phyloP scores from a whole-genome alignment of 1,139 yeast genomes.

The Nakaseomyces kungkrabaensis region DNA sequence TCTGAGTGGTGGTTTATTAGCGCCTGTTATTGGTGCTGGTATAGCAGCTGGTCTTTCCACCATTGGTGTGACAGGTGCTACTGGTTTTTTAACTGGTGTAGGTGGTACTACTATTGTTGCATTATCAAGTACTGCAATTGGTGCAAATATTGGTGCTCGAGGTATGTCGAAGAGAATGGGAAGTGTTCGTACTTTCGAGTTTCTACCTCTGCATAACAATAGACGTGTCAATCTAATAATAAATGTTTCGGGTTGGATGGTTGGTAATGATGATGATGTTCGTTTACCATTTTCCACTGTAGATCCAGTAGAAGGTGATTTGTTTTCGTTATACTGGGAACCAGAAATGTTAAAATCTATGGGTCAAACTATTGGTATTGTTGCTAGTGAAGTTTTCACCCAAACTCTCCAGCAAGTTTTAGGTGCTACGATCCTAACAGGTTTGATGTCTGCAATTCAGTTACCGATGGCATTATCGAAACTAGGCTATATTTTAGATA shows the following conservation, averaged over 20 bases:
- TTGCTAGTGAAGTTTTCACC: constrained; percentile 88
- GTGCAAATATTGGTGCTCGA: constrained; percentile 76
- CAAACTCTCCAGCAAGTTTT: constrained; percentile 91
- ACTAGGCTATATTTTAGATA: constrained; percentile 79
- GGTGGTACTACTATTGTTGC: constrained; percentile 96
- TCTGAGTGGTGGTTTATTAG: constrained; percentile 85
- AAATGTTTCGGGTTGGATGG: constrained; percentile 98
- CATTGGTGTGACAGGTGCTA: constrained; percentile 84
- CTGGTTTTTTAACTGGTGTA: constrained; percentile 88
- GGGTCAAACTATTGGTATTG: constrained; percentile 89
- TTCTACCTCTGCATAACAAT: constrained; percentile 84
- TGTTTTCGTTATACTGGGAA: constrained; percentile 89
- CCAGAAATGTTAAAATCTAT: constrained; percentile 94
- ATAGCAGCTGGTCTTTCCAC: constrained; percentile 95
- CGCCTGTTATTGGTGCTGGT: constrained; percentile 98
- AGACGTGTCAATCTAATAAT: constrained; percentile 77
- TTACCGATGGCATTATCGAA: constrained; percentile 87
- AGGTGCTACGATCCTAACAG: constrained; percentile 86
- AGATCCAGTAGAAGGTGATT: constrained; percentile 96
- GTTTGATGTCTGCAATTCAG: constrained; percentile 92
- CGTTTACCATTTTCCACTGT: constrained; percentile 92
- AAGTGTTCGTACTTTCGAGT: constrained; percentile 87
- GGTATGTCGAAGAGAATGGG: constrained; percentile 87
- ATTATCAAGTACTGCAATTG: constrained; percentile 81
- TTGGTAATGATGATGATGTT: constrained; percentile 90